Evolutionary conservation across 129 eudicot species (phyloP).

Genomic region (Heracleum sosnowskyi): DNA sequence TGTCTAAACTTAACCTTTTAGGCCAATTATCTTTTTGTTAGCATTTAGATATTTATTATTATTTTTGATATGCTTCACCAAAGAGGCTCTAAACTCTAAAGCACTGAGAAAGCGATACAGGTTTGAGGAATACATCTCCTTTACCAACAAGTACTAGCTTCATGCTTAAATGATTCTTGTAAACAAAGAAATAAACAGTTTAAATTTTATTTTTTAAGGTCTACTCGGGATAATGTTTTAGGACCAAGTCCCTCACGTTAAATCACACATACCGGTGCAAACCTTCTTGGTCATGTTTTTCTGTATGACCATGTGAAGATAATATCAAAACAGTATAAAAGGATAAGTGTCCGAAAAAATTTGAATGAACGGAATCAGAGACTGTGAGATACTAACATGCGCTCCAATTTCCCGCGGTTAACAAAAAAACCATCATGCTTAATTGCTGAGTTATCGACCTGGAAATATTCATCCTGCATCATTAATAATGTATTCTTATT

Average conservation of each 20-base stretch:
- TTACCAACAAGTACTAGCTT: neutral
- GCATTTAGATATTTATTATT: neutral
- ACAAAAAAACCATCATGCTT: constrained; percentile 98
- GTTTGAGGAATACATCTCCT: neutral
- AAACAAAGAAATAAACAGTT: neutral
- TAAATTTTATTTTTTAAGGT: neutral
- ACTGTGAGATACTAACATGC: constrained; percentile 48
- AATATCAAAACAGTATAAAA: constrained; percentile 1
- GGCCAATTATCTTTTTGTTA: neutral
- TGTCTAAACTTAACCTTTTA: neutral
- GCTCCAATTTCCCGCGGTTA: constrained; percentile 91
- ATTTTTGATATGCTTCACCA: neutral
- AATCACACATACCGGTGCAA: neutral
- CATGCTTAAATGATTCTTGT: neutral
- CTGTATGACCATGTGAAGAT: neutral
- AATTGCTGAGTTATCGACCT: constrained; percentile 93
- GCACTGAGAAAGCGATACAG: neutral
- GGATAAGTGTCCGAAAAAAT: neutral
- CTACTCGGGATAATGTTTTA: neutral
- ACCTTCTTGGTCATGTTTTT: neutral
- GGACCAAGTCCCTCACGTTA: neutral
- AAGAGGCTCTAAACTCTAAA: neutral
- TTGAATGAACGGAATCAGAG: constrained; percentile 3
- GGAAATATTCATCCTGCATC: constrained; percentile 91
- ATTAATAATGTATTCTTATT: neutral